A percentile compares a stretch with the other conserved stretches of the same genome.
Conservation (phyloP, 148 eudicot species). For the Spergularia bocconei region DNA sequence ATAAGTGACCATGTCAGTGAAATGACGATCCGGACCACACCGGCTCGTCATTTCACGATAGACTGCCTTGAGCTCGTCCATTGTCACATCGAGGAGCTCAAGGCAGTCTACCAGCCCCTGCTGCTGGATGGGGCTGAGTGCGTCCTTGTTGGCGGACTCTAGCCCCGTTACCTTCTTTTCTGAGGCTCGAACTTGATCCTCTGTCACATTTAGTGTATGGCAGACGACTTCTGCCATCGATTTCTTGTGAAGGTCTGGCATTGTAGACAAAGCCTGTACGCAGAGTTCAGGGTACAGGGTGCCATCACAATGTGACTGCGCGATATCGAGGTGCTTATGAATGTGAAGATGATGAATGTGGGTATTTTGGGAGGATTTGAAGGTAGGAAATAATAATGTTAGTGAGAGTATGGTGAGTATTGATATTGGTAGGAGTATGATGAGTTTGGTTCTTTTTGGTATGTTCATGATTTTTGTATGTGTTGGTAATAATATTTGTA, state of each 20-base stretch:
- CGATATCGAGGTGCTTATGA: constrained; percentile 37
- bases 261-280: constrained; percentile 50
- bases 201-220: constrained; percentile 42
- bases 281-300: constrained; percentile 68
- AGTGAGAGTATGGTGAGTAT: constrained; percentile 15
- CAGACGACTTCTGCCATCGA: constrained; percentile 54
- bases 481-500: neutral
- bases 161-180: constrained; percentile 35
- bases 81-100: constrained; percentile 56
- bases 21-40: constrained; percentile 22
- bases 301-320: constrained; percentile 51
- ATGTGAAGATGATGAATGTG: constrained; percentile 31
- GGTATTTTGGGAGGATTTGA: constrained; percentile 19
- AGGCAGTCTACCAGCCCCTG: constrained; percentile 70
- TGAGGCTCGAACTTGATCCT: constrained; percentile 35
- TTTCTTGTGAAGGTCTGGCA: constrained; percentile 53
- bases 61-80: constrained; percentile 47
- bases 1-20: constrained; percentile 41
- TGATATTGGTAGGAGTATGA: constrained; percentile 27
- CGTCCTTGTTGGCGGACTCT: neutral
- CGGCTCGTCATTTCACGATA: constrained; percentile 26
- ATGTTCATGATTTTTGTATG: constrained; percentile 10
- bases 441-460: constrained; percentile 15
- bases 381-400: constrained; percentile 9
- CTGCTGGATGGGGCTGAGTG: constrained; percentile 37